A percentile compares a stretch with the other conserved stretches of the same genome.
Evolutionary conservation across 2,329 filamentous ascomycete species (phyloP).

Genomic region (Leptographium wingfieldii): DNA sequence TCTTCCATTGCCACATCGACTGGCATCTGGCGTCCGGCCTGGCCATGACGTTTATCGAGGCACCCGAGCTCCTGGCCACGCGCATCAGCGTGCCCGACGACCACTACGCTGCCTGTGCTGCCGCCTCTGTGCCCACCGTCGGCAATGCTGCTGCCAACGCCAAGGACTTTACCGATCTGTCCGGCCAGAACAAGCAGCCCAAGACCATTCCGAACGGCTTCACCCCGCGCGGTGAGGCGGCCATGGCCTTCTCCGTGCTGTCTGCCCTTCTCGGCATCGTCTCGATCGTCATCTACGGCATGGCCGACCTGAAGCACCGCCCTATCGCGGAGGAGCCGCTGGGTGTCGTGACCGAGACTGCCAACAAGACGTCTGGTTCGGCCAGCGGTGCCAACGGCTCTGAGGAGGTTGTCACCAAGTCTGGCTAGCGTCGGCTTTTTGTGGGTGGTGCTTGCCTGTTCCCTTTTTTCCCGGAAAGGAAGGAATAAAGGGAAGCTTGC

Average conservation of each 20-base stretch:
- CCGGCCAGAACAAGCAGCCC: constrained; percentile 14
- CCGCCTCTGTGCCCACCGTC: constrained; percentile 11
- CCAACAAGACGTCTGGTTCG: not conserved
- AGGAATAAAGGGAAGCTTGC: not conserved
- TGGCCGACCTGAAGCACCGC: constrained; percentile 20
- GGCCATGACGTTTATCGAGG: constrained; percentile 50
- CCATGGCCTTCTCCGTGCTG: constrained; percentile 59
- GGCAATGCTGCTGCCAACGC: constrained; percentile 19
- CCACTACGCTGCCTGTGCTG: constrained; percentile 44
- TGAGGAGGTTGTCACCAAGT: not conserved
- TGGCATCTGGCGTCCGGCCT: constrained; percentile 63
- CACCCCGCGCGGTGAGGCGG: constrained; percentile 57
- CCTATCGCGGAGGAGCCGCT: not conserved
- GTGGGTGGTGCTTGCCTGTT: not conserved
- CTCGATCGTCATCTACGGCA: constrained; percentile 55
- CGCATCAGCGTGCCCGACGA: constrained; percentile 45
- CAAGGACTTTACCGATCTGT: constrained; percentile 15
- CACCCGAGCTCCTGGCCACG: constrained; percentile 49
- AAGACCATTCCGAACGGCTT: constrained; percentile 23
- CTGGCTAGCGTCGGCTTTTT: not conserved
- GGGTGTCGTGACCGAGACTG: not conserved
- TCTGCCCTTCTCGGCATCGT: constrained; percentile 56
- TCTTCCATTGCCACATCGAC: constrained; percentile 73
- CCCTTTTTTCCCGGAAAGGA: not conserved
- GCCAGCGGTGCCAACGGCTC: not conserved